Conservation (phyloP, 148 eudicot species). For the Cornus kousa region DNA sequence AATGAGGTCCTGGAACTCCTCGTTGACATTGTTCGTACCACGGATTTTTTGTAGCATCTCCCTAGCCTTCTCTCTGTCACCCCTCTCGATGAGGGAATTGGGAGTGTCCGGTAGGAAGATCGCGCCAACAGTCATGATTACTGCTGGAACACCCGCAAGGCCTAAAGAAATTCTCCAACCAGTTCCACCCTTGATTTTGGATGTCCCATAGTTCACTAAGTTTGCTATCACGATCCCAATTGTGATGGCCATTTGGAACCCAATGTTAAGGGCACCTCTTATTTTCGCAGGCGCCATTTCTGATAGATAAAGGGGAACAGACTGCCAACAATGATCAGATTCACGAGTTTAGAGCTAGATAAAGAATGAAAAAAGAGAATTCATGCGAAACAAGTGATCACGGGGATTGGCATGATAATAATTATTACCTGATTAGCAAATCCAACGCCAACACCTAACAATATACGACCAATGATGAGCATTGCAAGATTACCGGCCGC, state of each 20-base stretch:
- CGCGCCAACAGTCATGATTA: constrained; percentile 26
- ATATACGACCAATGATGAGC: constrained; percentile 40
- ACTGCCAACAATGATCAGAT: constrained; percentile 16
- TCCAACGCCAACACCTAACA: constrained; percentile 40
- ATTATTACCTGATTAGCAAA: constrained; percentile 31
- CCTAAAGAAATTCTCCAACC: constrained; percentile 37
- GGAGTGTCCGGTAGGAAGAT: constrained; percentile 36
- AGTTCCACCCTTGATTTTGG: constrained; percentile 9
- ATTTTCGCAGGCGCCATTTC: constrained; percentile 39
- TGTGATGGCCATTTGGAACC: constrained; percentile 32
- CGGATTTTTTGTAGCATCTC: constrained; percentile 25
- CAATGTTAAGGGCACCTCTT: constrained; percentile 42
- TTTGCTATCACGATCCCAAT: constrained; percentile 30
- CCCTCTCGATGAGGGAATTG: constrained; percentile 34
- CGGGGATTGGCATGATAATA: no score
- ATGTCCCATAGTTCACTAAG: constrained; percentile 25
- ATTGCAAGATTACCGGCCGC: constrained; percentile 29
- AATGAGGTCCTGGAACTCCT: constrained; percentile 31
- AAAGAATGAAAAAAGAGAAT: no score
- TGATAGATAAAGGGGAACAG: constrained; percentile 30
- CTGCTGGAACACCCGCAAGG: constrained; percentile 28
- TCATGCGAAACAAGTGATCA: no score
- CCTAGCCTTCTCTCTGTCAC: constrained; percentile 14
- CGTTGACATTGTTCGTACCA: constrained; percentile 26
- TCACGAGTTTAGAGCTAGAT: no score